Evolutionary conservation across 1,284 basidiomycete species (phyloP), one percentile per base, ranked within the genome.

Genomic region (Stereum hirsutum): DNA sequence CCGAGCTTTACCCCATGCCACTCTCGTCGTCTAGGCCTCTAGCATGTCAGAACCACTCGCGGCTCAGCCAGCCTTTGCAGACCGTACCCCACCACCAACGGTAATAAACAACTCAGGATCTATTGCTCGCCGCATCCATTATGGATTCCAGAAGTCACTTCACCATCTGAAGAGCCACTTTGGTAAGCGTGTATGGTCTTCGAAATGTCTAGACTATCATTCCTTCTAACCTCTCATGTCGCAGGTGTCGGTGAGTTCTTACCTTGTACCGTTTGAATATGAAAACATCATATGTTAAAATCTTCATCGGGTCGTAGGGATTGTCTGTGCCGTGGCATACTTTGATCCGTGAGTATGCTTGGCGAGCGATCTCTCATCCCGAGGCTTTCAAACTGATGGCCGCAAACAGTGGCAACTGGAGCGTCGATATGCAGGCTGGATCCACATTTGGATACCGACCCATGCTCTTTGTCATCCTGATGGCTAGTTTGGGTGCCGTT

Each of bases 391-490:
- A 17, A 6, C 2, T 4, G 6, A 15, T 20, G 4, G 20, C n/a
- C n/a, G n/a, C n/a, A n/a, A n/a, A n/a, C 23, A 81, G 79, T 11
- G 81, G 81, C 26, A 85, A 85, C 54, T 88, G 84, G 83, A 77
- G 77, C 7, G 82, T 85, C 12, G 83, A 86, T 58, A 62, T 87
- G 15, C 74, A 81, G 57, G 83, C 83, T 6, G 87, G 86, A 8
- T 80, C 83, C 7, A 58, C 76, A 49, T 89, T 74, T 57, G 91
- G 91, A 0, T 95, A 93, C 68, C 78, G 81, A 51, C 73, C 95
- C 25, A 73, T 96, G 30, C 93, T 94, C 57, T 74, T 95, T 39
- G 81, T 96, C 10, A 71, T 96, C 2, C 57, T 95, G 8, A 27
- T 51, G 14, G 75, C 92, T 0, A 89, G 89, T 15, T 54, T 93